These are phyloP conservation scores for Metschnikowia cerradonensis DNA, from an alignment of 805 yeast species.

Conservation along the genomic window DNA sequence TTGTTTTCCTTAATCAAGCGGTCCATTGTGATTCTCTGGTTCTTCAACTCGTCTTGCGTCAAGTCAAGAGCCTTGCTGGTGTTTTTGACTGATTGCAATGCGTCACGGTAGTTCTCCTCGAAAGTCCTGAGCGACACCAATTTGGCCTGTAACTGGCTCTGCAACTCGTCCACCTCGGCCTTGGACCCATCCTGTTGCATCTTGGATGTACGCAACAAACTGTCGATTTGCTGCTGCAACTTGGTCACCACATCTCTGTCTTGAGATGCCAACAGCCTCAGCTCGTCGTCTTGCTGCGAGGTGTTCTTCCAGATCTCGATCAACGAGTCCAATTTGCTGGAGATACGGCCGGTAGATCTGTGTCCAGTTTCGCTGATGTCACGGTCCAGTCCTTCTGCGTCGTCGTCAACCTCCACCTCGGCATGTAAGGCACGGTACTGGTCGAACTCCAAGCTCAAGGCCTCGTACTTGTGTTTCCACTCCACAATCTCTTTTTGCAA, in stretches of 20 bases:
- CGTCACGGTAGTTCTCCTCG: conserved; percentile 68
- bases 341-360: conserved; percentile 27
- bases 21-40: conserved; percentile 52
- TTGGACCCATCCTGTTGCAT: conserved; percentile 35
- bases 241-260: conserved; percentile 29
- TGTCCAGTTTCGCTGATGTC: conserved; percentile 14
- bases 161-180: conserved; percentile 29
- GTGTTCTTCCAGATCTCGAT: conserved; percentile 31
- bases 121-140: conserved; percentile 30
- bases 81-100: conserved; percentile 66
- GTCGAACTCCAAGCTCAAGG: conserved; percentile 41
- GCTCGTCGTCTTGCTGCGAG: conserved; percentile 8
- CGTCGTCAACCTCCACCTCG: conserved; percentile 28
- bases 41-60: conserved; percentile 67
- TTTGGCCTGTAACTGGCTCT: conserved; percentile 29
- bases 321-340: conserved; percentile 33
- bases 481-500: conserved; percentile 45
- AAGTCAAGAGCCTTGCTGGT: conserved; percentile 70
- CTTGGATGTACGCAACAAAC: conserved; percentile 46
- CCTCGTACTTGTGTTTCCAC: conserved; percentile 44
- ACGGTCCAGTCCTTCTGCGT: conserved; percentile 24
- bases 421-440: conserved; percentile 35
- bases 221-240: conserved; percentile 56
- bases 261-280: conserved; percentile 6
- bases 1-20: conserved; percentile 63